Base-by-base conservation (phyloP, 1,139 yeast species). In the Candida neerlandica region DNA sequence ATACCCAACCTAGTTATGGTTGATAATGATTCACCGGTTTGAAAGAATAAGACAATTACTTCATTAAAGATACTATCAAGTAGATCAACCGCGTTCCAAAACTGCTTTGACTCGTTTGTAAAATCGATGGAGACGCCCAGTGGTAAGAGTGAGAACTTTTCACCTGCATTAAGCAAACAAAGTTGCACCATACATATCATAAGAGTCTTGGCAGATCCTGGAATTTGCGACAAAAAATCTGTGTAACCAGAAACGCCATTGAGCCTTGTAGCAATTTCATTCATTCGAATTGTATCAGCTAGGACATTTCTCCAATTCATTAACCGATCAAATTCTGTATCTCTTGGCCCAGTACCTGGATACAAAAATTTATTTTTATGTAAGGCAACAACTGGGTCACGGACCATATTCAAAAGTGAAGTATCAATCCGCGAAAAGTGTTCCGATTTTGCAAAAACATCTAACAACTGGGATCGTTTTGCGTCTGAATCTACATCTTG, bases 251-350 rank as follows among this genome's bases (percentile, higher is more conserved):
- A 58, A 7, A 55, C 58, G 1, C 79, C 79, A 26, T 67, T 68
- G 6, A 77, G 58, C 55, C 90, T 72, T 1, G 81, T 69, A 0
- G 83, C 60, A 26, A 83, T 77, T 59, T 85, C 90, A 45, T 73
- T 63, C 78, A 82, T 77, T 43, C 79, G 74, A 29, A 85, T 73
- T 0, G 87, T 81, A 54, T 83, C 78, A 52, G 84, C 84, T 58
- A 84, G 65, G 48, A 78, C 45, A 30, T 61, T 43, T 41, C 73
- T 57, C 56, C 68, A 43, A 52, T 64, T 58, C 47, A 53, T 56
- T 39, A 68, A 51, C 16, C 54, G 43, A 48, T 66, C 59, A 47
- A 67, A 65, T 9, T 35, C 23, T 16, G 29, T 23, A n/a, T 43
- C 51, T 27, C 38, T 5, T 14, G 39, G 43, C 2, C 43, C 46